phyloP scores from a whole-genome alignment of 2,329 filamentous ascomycete species.

The Microsporum canis region DNA sequence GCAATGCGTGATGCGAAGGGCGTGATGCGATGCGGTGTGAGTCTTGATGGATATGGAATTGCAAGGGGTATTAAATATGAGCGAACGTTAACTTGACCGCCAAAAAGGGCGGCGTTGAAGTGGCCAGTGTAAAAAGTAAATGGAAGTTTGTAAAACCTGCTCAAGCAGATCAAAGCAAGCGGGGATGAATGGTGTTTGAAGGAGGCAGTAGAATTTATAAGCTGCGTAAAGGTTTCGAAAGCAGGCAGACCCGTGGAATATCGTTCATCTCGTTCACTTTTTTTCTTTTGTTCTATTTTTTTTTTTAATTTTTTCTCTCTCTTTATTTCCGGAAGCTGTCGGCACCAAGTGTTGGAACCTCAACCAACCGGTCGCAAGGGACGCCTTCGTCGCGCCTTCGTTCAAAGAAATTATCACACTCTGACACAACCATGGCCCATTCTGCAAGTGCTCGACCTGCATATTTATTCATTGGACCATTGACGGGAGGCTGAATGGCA shows the following conservation, averaged over 20 bases:
- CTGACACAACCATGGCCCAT: constrained; percentile 50
- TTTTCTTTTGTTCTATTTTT: background rate
- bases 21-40: background rate
- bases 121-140: background rate
- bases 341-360: constrained; percentile 51
- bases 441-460: constrained; percentile 53
- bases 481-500: background rate
- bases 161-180: background rate
- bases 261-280: background rate
- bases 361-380: constrained; percentile 44
- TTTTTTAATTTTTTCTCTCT: background rate
- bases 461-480: constrained; percentile 40
- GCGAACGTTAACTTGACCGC: background rate
- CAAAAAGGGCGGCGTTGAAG: background rate
- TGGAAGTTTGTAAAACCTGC: background rate
- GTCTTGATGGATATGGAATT: background rate
- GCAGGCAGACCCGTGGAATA: background rate
- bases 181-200: background rate
- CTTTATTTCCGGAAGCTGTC: constrained; percentile 45
- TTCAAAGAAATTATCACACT: constrained; percentile 54
- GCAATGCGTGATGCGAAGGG: background rate
- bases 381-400: constrained; percentile 52
- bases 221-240: background rate
- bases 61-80: background rate
- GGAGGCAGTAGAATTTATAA: background rate